phyloP scores from a whole-genome alignment of 768 basidiomycete genomes.

The Boletus sensibilis region DNA sequence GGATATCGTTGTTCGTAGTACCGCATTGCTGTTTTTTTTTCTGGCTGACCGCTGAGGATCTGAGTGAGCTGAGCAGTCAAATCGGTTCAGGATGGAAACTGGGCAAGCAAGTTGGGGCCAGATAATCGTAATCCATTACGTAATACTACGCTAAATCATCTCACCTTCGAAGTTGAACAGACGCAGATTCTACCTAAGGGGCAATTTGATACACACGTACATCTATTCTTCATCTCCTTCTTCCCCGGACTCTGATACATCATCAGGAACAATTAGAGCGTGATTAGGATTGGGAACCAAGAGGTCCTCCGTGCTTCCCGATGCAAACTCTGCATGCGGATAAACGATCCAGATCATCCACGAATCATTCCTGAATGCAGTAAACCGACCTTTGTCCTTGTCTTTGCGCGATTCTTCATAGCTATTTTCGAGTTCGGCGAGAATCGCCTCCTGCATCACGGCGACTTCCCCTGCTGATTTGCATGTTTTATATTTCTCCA shows the following conservation, averaged over 20 bases:
- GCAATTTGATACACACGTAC: not conserved
- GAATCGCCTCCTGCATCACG: slow-evolving; percentile 63
- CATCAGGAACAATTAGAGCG: slow-evolving; percentile 16
- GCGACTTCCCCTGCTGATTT: slow-evolving; percentile 55
- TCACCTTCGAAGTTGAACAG: not conserved
- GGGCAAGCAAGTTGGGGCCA: not conserved
- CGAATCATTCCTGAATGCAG: not conserved
- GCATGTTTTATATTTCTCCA: slow-evolving; percentile 79
- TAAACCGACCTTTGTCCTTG: slow-evolving; percentile 43
- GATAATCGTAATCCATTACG: slow-evolving; percentile 1
- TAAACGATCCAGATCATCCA: not conserved
- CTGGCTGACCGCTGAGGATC: not conserved
- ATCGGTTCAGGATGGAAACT: not conserved
- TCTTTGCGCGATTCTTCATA: slow-evolving; percentile 55
- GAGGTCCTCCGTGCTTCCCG: slow-evolving; percentile 53
- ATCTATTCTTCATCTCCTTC: slow-evolving; percentile 15
- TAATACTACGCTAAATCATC: not conserved
- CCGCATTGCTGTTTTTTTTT: slow-evolving; percentile 51
- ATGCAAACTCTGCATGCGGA: slow-evolving; percentile 10
- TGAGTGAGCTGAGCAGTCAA: not conserved
- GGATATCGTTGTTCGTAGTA: slow-evolving; percentile 94
- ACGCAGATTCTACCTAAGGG: not conserved
- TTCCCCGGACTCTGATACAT: slow-evolving; percentile 13
- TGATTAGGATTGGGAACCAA: slow-evolving; percentile 73
- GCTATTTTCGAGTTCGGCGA: slow-evolving; percentile 62